A percentile compares a stretch with the other conserved stretches of the same genome.
phyloP scores from a whole-genome alignment of 176 grass and related monocot genomes.

The Elaeis guineensis region DNA sequence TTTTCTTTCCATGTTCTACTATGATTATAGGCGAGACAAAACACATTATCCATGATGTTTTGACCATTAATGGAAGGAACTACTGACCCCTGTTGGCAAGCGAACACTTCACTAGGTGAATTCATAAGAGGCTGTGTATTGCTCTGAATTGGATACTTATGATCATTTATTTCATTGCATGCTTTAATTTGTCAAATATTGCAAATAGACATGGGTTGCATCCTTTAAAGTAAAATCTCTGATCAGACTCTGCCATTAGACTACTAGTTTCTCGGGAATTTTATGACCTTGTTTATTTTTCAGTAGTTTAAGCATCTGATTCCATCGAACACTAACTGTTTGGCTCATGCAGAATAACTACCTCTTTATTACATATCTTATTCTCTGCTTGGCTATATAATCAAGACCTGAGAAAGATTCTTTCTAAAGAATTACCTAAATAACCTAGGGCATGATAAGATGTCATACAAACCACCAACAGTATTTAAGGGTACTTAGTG shows the following conservation, averaged over 20 bases:
- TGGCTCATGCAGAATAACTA: conserved; percentile 37
- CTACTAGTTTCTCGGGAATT: background rate
- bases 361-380: conserved; percentile 17
- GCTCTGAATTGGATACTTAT: too few species aligned
- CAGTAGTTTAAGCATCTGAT: conserved; percentile 47
- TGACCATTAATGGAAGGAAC: too few species aligned
- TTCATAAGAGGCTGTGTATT: too few species aligned
- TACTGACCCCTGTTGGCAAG: too few species aligned
- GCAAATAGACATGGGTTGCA: too few species aligned
- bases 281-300: conserved; percentile 8
- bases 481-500: conserved; percentile 18
- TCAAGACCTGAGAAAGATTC: conserved; percentile 12
- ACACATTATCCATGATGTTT: too few species aligned
- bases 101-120: too few species aligned
- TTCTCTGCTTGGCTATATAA: background rate
- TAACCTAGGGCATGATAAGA: background rate
- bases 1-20: too few species aligned
- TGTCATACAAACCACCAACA: conserved; percentile 13
- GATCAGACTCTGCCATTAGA: conserved; percentile 2
- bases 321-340: conserved; percentile 6
- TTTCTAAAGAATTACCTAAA: conserved; percentile 18
- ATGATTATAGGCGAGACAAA: too few species aligned
- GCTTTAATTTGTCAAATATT: too few species aligned
- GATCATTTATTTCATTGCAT: too few species aligned
- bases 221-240: background rate